Conservation (phyloP, 2,329 filamentous ascomycete species). For the Anisogramma anomala region DNA sequence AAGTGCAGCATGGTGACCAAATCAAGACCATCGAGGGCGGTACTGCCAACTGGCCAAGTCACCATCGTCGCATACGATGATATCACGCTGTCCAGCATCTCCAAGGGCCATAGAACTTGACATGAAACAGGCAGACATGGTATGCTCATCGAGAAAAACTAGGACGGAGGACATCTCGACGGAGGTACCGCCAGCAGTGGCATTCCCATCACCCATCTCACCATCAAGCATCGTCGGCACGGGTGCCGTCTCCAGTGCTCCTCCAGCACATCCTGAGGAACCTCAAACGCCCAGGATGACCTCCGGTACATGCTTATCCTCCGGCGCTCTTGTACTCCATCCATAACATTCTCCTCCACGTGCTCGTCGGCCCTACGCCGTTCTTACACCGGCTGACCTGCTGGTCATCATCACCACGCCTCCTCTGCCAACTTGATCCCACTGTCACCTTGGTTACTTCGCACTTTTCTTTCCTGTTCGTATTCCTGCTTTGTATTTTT, state of each 20-base stretch:
- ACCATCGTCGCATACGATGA: conserved; percentile 22
- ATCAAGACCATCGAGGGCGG: conserved; percentile 38
- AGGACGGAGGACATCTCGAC: conserved; percentile 25
- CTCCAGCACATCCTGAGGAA: conserved; percentile 37
- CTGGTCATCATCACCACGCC: conserved; percentile 40
- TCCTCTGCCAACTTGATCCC: no score
- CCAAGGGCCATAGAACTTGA: neutral
- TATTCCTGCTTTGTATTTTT: no score
- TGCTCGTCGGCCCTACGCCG: conserved; percentile 39
- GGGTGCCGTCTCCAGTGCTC: conserved; percentile 32
- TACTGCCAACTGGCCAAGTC: conserved; percentile 34
- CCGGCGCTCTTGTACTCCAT: conserved; percentile 38
- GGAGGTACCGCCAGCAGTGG: conserved; percentile 33
- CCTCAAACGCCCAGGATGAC: conserved; percentile 43
- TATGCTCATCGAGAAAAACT: conserved; percentile 32
- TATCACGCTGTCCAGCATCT: conserved; percentile 11
- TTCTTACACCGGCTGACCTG: conserved; percentile 40
- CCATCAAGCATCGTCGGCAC: conserved; percentile 31
- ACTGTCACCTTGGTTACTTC: no score
- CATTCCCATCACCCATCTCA: conserved; percentile 41
- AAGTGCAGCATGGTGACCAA: no score
- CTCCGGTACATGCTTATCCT: conserved; percentile 27
- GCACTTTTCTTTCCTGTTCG: no score
- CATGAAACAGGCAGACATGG: conserved; percentile 19
- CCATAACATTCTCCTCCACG: conserved; percentile 38